Evolutionary conservation across 2,329 filamentous ascomycete genomes (phyloP).

Genomic region (Stagonosporopsis vannaccii): DNA sequence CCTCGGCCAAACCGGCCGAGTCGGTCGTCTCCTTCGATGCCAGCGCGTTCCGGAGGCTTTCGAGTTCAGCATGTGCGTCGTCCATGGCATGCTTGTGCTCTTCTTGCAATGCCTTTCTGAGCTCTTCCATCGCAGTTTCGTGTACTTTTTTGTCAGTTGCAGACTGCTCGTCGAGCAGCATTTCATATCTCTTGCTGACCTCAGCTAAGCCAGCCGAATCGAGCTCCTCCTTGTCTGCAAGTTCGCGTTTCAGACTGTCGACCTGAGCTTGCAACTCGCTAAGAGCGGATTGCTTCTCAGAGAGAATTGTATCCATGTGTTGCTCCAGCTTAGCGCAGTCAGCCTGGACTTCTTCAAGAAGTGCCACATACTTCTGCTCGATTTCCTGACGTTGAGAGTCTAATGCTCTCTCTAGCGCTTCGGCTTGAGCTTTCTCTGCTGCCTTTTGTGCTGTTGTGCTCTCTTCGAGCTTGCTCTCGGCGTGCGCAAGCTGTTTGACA

Average conservation of each 20-base stretch:
- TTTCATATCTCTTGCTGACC: constrained; percentile 38
- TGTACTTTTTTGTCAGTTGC: constrained; percentile 29
- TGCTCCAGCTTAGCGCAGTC: constrained; percentile 37
- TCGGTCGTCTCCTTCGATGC: constrained; percentile 25
- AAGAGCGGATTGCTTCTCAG: constrained; percentile 35
- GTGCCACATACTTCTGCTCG: constrained; percentile 38
- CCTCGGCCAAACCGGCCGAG: constrained; percentile 27
- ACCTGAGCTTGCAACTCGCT: constrained; percentile 34
- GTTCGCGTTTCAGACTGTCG: constrained; percentile 31
- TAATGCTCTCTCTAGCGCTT: constrained; percentile 28
- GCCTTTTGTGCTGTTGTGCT: constrained; percentile 25
- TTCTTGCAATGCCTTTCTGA: constrained; percentile 29
- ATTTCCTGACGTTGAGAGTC: constrained; percentile 35
- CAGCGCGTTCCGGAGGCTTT: constrained; percentile 32
- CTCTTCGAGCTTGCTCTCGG: constrained; percentile 31
- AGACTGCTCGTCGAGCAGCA: constrained; percentile 34
- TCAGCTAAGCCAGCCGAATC: constrained; percentile 26
- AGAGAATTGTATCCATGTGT: constrained; percentile 33
- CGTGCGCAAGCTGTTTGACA: constrained; percentile 29
- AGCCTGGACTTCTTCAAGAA: constrained; percentile 41
- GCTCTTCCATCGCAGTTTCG: constrained; percentile 27
- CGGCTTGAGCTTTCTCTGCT: constrained; percentile 30
- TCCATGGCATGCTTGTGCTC: constrained; percentile 27
- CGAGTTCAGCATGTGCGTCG: constrained; percentile 31
- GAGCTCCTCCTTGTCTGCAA: constrained; percentile 27